Evolutionary conservation across 176 grass and related monocot species (phyloP).

Genomic region (Oryza glumipatula): DNA sequence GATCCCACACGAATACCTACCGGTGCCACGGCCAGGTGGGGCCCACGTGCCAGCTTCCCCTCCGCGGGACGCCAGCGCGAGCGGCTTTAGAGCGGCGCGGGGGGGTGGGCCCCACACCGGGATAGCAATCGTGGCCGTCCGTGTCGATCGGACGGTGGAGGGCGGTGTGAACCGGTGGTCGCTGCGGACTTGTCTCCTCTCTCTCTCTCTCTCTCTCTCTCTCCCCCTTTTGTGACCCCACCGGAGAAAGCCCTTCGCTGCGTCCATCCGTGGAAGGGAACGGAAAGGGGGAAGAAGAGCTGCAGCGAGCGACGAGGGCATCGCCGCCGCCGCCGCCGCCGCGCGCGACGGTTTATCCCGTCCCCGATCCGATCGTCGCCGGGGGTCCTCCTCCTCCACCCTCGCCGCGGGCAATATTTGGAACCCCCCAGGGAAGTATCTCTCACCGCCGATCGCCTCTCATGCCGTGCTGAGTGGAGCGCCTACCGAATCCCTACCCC

Average conservation of each 20-base stretch:
- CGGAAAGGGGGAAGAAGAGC: slow-evolving; percentile 30
- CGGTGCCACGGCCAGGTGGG: slow-evolving; percentile 10
- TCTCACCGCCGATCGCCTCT: slow-evolving; percentile 36
- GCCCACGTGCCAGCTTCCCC: slow-evolving; percentile 34
- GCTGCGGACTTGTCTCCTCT: slow-evolving; percentile 4
- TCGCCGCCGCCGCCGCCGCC: not conserved
- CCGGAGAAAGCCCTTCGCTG: slow-evolving; percentile 22
- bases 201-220: no score
- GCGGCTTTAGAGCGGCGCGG: slow-evolving; percentile 33
- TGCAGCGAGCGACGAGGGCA: slow-evolving; percentile 40
- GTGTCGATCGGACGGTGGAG: slow-evolving; percentile 24
- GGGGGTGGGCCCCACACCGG: not conserved
- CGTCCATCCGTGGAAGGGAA: slow-evolving; percentile 39
- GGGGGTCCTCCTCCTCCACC: not conserved
- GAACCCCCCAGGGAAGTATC: slow-evolving; percentile 37
- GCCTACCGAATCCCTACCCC: slow-evolving; percentile 40
- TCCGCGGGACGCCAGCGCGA: slow-evolving; percentile 42
- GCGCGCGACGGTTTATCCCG: not conserved
- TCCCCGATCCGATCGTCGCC: slow-evolving; percentile 52
- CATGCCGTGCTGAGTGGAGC: slow-evolving; percentile 23
- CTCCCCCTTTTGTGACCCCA: slow-evolving; percentile 49
- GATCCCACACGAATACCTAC: not conserved
- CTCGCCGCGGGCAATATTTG: slow-evolving; percentile 49
- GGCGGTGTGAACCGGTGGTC: not conserved
- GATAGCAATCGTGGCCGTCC: not conserved